phyloP scores from a whole-genome alignment of 2,329 filamentous ascomycete genomes.

The Ophiostoma fasciatum region DNA sequence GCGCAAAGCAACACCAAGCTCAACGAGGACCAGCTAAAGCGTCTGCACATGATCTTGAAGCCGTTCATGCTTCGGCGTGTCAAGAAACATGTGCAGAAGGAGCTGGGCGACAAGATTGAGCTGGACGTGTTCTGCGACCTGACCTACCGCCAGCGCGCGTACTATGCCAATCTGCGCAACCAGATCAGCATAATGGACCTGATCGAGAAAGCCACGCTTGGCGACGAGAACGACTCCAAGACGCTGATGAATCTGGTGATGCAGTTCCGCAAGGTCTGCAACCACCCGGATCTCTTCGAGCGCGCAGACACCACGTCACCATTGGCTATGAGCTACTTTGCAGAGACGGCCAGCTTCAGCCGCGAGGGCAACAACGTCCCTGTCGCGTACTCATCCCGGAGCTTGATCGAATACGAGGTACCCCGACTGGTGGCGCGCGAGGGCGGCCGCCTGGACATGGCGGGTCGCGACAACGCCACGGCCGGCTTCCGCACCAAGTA shows the following conservation, averaged over 20 bases:
- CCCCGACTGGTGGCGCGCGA: constrained; percentile 74
- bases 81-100: constrained; percentile 99
- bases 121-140: constrained; percentile 91
- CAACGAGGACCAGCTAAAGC: constrained; percentile 93
- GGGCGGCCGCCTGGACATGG: constrained; percentile 58
- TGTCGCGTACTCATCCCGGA: constrained; percentile 79
- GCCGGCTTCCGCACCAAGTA: constrained; percentile 73
- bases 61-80: constrained; percentile 99
- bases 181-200: constrained; percentile 98
- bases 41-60: constrained; percentile 97
- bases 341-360: constrained; percentile 88
- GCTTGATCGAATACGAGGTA: constrained; percentile 67
- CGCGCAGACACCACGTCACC: constrained; percentile 83
- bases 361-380: constrained; percentile 70
- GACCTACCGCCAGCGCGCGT: constrained; percentile 87
- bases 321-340: constrained; percentile 71
- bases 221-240: constrained; percentile 86
- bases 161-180: constrained; percentile 84
- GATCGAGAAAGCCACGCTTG: constrained; percentile 89
- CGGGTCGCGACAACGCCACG: constrained; percentile 55
- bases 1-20: constrained; percentile 99
- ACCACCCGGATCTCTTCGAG: constrained; percentile 94
- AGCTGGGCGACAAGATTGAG: constrained; percentile 97
- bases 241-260: constrained; percentile 98
- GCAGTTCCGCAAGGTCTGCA: constrained; percentile 99